phyloP scores from a whole-genome alignment of 148 eudicot genomes.

The Arctostaphylos glauca region DNA sequence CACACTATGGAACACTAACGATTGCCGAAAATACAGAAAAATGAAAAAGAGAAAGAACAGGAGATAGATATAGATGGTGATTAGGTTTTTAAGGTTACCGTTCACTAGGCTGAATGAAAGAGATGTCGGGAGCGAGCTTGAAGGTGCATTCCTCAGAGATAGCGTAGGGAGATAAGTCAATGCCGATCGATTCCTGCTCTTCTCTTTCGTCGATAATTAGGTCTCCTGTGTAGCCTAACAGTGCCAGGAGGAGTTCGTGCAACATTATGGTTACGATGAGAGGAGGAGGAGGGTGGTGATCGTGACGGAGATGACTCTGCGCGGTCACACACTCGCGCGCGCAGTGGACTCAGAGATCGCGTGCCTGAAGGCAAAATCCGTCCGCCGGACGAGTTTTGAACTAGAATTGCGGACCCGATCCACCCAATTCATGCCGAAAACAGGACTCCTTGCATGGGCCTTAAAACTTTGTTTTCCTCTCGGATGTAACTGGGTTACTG shows the following conservation, averaged over 20 bases:
- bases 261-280: constrained; percentile 39
- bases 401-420: not conserved
- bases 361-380: not conserved
- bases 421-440: not conserved
- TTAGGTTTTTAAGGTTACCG: constrained; percentile 31
- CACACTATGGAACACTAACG: not conserved
- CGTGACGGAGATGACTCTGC: not conserved
- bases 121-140: constrained; percentile 86
- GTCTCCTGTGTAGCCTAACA: constrained; percentile 95
- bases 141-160: constrained; percentile 52
- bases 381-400: constrained; percentile 7
- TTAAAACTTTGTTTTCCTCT: no score
- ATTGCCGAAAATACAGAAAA: not conserved
- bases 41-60: not conserved
- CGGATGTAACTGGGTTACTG: no score
- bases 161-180: constrained; percentile 46
- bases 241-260: constrained; percentile 78
- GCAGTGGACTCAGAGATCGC: not conserved
- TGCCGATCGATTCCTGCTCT: constrained; percentile 36
- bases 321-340: not conserved
- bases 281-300: not conserved
- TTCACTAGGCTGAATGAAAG: constrained; percentile 69
- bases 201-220: constrained; percentile 84
- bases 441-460: not conserved
- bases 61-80: not conserved